Evolutionary conservation across 495 filamentous ascomycete species (phyloP).

Genomic region (Lophiostoma macrostomum): DNA sequence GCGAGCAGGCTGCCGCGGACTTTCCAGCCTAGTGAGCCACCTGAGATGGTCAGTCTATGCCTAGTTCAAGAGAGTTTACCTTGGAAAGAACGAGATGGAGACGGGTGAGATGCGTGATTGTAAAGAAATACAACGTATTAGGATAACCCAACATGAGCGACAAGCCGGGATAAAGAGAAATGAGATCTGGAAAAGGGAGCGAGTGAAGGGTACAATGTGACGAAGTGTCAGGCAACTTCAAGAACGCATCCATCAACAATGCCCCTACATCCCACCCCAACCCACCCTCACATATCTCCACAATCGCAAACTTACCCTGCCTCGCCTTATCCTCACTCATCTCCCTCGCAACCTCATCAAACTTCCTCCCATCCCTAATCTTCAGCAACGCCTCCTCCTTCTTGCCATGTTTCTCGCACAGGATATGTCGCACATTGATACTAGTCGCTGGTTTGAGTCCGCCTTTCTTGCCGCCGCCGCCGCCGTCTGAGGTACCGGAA

Average conservation of each 20-base stretch:
- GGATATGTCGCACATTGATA: conserved; percentile 86
- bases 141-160: too few species aligned
- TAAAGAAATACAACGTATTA: too few species aligned
- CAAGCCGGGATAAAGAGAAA: too few species aligned
- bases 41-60: too few species aligned
- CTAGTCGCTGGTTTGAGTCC: conserved; percentile 70
- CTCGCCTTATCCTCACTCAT: conserved; percentile 88
- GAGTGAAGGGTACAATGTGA: too few species aligned
- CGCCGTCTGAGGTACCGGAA: conserved; percentile 43
- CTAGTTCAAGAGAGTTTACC: too few species aligned
- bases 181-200: too few species aligned
- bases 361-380: conserved; percentile 71
- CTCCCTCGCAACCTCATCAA: conserved; percentile 83
- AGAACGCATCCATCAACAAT: not conserved
- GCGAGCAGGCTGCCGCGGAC: conserved; percentile 67
- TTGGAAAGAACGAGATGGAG: too few species aligned
- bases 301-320: conserved; percentile 54
- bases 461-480: conserved; percentile 48
- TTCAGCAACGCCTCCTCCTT: conserved; percentile 85
- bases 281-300: not conserved
- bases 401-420: conserved; percentile 84
- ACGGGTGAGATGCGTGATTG: too few species aligned
- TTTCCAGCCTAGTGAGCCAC: conserved; percentile 84
- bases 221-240: too few species aligned
- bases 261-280: not conserved